Base-by-base conservation (phyloP, 768 basidiomycete genomes). In the Kwoniella pini region DNA sequence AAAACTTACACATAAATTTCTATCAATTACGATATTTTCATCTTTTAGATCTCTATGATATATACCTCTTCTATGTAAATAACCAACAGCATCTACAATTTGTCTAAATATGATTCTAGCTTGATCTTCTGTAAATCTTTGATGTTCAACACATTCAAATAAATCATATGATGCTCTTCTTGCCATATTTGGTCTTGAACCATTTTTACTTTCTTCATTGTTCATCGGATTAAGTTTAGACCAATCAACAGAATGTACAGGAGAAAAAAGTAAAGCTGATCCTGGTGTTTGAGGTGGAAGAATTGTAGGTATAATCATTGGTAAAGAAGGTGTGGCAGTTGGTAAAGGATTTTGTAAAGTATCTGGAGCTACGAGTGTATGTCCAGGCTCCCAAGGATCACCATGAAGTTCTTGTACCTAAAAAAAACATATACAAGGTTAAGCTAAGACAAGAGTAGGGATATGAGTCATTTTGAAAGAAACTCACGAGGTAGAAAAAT, bases 371-470 rank as follows among this genome's bases (percentile, higher is more conserved):
- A 62, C 62, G 30, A 61, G 49, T 15, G 64, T 65, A 30, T 54
- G 50, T 21, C 62, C 60, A 9, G 53, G 50, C 5, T 59, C 81
- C 93, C 93, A 97, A 3, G 94, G 91, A 26, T 88, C 85, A 26
- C 94, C 94, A 73, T 97, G 94, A 26, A 95, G 81, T 77, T 95
- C 93, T 81, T 92, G 91, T 3, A 93, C 85, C 91, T 94, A n/a
- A n/a, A n/a, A n/a, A n/a, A n/a, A n/a, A n/a, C n/a, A n/a, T n/a
- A n/a, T n/a, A n/a, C n/a, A n/a, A n/a, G n/a, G n/a, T n/a, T n/a
- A n/a, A n/a, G 60, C 9, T 42, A 42, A 6, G 40, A 42, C 7
- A 19, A 28, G 33, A 36, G 33, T 13, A 36, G 2, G 22, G 12
- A n/a, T 7, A 9, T 10, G 9, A 24, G 33, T 7, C 7, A 36